Base-by-base conservation (phyloP, 495 filamentous ascomycete genomes). In the Umbilicaria muhlenbergii region DNA sequence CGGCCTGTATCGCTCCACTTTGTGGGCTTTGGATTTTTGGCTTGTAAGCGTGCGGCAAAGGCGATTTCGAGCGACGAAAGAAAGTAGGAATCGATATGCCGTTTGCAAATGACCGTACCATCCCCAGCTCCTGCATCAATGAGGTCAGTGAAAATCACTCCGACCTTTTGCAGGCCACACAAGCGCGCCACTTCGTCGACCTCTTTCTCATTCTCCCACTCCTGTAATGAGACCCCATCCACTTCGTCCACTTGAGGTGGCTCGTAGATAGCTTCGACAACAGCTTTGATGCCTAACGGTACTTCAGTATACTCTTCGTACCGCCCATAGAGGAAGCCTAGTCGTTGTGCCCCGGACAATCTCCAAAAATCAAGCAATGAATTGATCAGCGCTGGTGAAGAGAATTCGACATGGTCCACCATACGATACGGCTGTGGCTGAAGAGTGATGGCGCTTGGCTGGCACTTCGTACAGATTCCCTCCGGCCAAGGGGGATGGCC, bases 401-500 rank as follows among this genome's bases (percentile, higher is more conserved):
- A 73, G 56, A 99, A 96, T 56, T 99, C 92, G 49, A 99, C 88
- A 59, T 99, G 91, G 54, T 99, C 91, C 1, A 99, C 87, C 84
- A 88, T 95, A n/a, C 91, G 83, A 55, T 83, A 99, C 28, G 83
- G 70, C 57, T 99, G 91, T 12, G 84, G 83, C 52, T 95, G 87
- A 16, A 99, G 68, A 36, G 83, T 94, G 58, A 99, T 99, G 19
- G 91, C 91, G 45, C 88, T 94, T 12, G 91, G 91, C 55, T 99
- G 91, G 55, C 91, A 99, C 59, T 96, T 99, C 35, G 86, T 92
- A 64, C 91, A 99, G 49, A 99, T 96, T n/a, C 91, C 91, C 50
- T 89, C 86, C 13, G 91, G 91, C 81, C 89, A 99, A 35, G 77
- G 72, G 2, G 85, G 79, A 58, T 99, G 91, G 5, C 91, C 89